A percentile compares a stretch with the other conserved stretches of the same genome.
Evolutionary conservation across 2,329 filamentous ascomycete genomes (phyloP).

Genomic region (Botrytis medusae): DNA sequence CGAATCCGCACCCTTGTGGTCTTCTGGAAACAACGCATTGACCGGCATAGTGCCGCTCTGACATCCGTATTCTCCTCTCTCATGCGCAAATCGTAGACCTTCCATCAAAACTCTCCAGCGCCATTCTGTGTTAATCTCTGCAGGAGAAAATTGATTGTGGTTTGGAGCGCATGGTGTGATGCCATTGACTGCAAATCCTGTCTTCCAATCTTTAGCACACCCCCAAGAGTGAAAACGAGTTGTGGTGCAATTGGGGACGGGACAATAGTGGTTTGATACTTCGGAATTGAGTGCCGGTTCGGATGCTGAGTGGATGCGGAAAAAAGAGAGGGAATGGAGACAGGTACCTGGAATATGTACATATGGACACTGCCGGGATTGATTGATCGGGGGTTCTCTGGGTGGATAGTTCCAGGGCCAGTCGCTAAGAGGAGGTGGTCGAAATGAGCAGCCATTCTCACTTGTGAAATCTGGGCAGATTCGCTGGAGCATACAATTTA

Average conservation of each 20-base stretch:
- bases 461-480: constrained; percentile 12
- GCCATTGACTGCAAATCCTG: not conserved
- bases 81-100: not conserved
- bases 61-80: constrained; percentile 6
- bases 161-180: not conserved
- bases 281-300: not conserved
- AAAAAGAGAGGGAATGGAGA: not conserved
- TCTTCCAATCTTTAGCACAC: constrained; percentile 12
- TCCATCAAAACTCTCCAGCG: constrained; percentile 15
- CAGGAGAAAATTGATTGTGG: not conserved
- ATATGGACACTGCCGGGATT: not conserved
- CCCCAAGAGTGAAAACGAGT: constrained; percentile 7
- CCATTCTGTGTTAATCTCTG: not conserved
- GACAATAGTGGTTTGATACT: not conserved
- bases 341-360: constrained; percentile 7
- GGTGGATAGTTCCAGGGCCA: constrained; percentile 7
- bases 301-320: not conserved
- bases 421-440: not conserved
- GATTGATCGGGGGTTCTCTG: not conserved
- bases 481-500: not conserved
- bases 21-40: not conserved
- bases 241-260: not conserved
- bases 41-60: not conserved
- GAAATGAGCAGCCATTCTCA: constrained; percentile 4
- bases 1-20: not conserved